Evolutionary conservation across 2,329 filamentous ascomycete genomes (phyloP).

Genomic region (Claviceps pusilla): DNA sequence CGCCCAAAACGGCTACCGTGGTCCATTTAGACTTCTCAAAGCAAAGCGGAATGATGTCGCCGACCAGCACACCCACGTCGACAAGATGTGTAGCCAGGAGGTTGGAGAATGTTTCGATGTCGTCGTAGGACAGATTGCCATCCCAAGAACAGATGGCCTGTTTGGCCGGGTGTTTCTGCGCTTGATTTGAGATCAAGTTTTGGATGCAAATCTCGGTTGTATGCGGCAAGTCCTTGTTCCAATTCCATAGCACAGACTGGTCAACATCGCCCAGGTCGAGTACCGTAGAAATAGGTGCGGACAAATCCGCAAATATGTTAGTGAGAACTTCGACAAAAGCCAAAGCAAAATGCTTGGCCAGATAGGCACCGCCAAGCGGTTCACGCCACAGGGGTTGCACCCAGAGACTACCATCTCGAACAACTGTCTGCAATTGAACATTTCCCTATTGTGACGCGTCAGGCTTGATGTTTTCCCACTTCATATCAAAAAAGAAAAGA

Average conservation of each 20-base stretch:
- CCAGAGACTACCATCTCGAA: neutral
- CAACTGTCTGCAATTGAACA: neutral
- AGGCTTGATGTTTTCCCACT: neutral
- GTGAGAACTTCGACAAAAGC: neutral
- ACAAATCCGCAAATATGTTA: neutral
- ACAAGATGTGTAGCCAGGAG: neutral
- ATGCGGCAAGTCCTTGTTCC: neutral
- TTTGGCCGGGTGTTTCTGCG: neutral
- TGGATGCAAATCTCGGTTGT: neutral
- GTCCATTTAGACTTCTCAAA: slow-evolving; percentile 1
- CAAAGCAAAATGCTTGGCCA: neutral
- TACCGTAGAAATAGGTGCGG: neutral
- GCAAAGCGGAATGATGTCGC: slow-evolving; percentile 1
- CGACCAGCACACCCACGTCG: neutral
- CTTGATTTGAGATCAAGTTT: neutral
- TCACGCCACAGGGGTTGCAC: slow-evolving; percentile 2
- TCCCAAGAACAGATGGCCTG: slow-evolving; percentile 20
- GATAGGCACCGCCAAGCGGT: neutral
- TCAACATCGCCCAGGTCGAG: neutral
- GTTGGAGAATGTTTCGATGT: neutral
- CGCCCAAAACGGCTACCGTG: neutral
- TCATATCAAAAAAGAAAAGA: neutral
- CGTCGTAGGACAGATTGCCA: slow-evolving; percentile 6
- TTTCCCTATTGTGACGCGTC: neutral
- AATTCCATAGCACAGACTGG: neutral